Evolutionary conservation across 2,329 filamentous ascomycete genomes (phyloP).

Genomic region (Phialophora verrucosa): DNA sequence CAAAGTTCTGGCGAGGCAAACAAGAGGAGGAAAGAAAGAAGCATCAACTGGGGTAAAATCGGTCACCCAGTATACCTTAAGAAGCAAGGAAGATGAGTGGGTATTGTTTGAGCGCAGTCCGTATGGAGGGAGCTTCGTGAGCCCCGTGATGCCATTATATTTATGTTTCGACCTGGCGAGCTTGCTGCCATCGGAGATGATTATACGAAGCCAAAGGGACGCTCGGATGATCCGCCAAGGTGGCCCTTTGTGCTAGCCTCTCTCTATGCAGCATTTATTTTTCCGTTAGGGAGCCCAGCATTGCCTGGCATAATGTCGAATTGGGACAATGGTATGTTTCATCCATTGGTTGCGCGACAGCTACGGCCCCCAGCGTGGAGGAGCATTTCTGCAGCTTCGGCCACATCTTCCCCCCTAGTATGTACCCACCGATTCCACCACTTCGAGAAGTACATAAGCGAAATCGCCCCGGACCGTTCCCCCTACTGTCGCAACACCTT

Average conservation of each 20-base stretch:
- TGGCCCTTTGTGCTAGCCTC: not conserved
- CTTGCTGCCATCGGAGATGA: not conserved
- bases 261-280: not conserved
- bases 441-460: not conserved
- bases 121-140: not conserved
- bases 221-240: not conserved
- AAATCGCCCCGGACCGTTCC: not conserved
- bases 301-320: not conserved
- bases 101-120: not conserved
- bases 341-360: not conserved
- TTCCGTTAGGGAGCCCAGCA: too few relatives aligned
- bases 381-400: not conserved
- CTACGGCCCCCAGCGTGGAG: not conserved
- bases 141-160: not conserved
- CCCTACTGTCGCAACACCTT: not conserved
- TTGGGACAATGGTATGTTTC: not conserved
- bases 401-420: not conserved
- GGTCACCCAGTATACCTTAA: not conserved
- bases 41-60: not conserved
- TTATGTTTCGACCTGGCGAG: not conserved
- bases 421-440: not conserved
- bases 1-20: not conserved
- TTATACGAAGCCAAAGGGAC: not conserved
- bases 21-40: not conserved
- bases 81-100: not conserved